Conservation (phyloP, 2,329 filamentous ascomycete genomes). For the Shiraia bambusicola region DNA sequence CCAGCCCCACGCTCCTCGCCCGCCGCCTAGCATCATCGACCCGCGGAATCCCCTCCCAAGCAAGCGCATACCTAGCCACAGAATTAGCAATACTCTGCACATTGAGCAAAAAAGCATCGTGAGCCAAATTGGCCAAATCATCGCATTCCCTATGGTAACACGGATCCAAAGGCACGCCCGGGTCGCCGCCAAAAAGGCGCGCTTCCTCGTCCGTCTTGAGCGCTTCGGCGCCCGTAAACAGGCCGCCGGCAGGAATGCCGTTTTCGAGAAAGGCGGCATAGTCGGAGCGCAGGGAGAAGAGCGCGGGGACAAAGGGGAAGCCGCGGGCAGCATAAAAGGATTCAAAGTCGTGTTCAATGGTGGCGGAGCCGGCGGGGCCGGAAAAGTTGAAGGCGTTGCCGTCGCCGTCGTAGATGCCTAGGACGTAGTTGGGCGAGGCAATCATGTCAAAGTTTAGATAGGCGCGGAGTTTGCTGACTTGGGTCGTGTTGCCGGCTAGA, state of each 20-base stretch:
- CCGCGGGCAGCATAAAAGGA: slow-evolving; percentile 40
- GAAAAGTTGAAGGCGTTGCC: slow-evolving; percentile 42
- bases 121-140: slow-evolving; percentile 38
- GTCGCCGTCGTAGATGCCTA: slow-evolving; percentile 45
- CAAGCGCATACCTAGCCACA: slow-evolving; percentile 42
- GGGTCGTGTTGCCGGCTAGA: slow-evolving; percentile 29
- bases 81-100: slow-evolving; percentile 43
- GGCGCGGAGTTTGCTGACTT: slow-evolving; percentile 42
- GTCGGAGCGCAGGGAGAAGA: slow-evolving; percentile 44
- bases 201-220: slow-evolving; percentile 44
- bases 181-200: slow-evolving; percentile 40
- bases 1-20: too few species aligned
- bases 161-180: slow-evolving; percentile 39
- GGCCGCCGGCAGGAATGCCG: slow-evolving; percentile 44
- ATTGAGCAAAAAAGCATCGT: slow-evolving; percentile 43
- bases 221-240: slow-evolving; percentile 46
- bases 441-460: slow-evolving; percentile 51
- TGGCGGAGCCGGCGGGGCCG: slow-evolving; percentile 39
- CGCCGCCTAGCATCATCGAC: too few species aligned
- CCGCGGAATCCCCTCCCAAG: slow-evolving; percentile 41
- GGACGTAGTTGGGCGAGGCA: slow-evolving; percentile 43
- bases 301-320: slow-evolving; percentile 34
- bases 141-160: slow-evolving; percentile 46
- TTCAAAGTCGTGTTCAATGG: slow-evolving; percentile 40
- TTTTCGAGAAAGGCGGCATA: slow-evolving; percentile 47